A percentile compares a stretch with the other conserved stretches of the same genome.
Conservation (phyloP, 352 stramenopile species). For the Globisporangium cylindrosporum region DNA sequence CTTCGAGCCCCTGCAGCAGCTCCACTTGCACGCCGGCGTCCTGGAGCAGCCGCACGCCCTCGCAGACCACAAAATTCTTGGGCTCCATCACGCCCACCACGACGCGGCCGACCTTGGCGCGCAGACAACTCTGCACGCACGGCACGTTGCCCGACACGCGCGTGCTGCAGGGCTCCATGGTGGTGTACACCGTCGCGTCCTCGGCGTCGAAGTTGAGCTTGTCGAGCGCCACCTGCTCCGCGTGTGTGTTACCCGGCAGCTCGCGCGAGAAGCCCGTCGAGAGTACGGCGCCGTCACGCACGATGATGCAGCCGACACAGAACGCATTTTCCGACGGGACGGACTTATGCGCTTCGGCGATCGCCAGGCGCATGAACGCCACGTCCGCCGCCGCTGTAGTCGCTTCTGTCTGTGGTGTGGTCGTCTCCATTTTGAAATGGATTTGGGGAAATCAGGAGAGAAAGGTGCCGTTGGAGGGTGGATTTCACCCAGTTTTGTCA, state of each 20-base stretch:
- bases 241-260: slow-evolving; percentile 86
- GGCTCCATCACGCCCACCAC: slow-evolving; percentile 86
- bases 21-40: slow-evolving; percentile 67
- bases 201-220: slow-evolving; percentile 74
- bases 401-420: neutral
- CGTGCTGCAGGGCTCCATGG: slow-evolving; percentile 88
- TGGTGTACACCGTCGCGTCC: slow-evolving; percentile 82
- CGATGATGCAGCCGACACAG: slow-evolving; percentile 81
- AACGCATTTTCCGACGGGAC: slow-evolving; percentile 68
- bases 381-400: slow-evolving; percentile 25
- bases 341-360: slow-evolving; percentile 79
- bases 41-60: slow-evolving; percentile 70
- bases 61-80: slow-evolving; percentile 84
- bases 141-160: slow-evolving; percentile 83
- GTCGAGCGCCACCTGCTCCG: slow-evolving; percentile 80
- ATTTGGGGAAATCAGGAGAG: neutral
- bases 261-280: slow-evolving; percentile 82
- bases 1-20: slow-evolving; percentile 66
- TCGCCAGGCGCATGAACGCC: slow-evolving; percentile 72
- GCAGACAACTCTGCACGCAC: slow-evolving; percentile 80
- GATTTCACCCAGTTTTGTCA: neutral
- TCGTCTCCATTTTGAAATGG: slow-evolving; percentile 1
- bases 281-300: slow-evolving; percentile 52
- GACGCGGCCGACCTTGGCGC: slow-evolving; percentile 58
- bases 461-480: neutral